Conservation (phyloP, 2,329 filamentous ascomycete genomes). For the Colletotrichum eremochloae region DNA sequence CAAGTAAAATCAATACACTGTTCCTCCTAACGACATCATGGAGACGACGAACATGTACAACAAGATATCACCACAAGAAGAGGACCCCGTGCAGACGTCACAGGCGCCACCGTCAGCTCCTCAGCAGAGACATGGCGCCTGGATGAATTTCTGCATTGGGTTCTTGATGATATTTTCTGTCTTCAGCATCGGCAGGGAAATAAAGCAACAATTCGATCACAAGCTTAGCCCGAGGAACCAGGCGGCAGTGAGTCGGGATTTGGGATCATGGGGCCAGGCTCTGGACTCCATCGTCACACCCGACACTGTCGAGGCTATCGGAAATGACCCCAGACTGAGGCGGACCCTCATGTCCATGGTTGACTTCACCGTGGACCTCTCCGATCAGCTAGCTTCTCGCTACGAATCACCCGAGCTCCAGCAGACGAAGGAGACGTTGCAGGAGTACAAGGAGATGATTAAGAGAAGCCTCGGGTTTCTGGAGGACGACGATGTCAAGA, state of each 20-base stretch:
- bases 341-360: conserved; percentile 41
- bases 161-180: conserved; percentile 39
- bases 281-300: conserved; percentile 38
- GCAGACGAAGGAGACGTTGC: conserved; percentile 35
- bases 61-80: conserved; percentile 17
- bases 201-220: conserved; percentile 16
- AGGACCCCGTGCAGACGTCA: neutral
- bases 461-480: conserved; percentile 19
- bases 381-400: conserved; percentile 23
- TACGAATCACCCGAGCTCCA: conserved; percentile 33
- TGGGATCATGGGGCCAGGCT: conserved; percentile 37
- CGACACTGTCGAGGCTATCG: conserved; percentile 33
- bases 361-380: conserved; percentile 39
- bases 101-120: neutral
- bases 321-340: conserved; percentile 34
- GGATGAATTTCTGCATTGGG: conserved; percentile 22
- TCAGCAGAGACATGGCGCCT: neutral
- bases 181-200: conserved; percentile 34
- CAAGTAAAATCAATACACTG: too few relatives aligned
- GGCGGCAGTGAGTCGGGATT: neutral
- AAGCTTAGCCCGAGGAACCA: neutral
- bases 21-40: neutral
- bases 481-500: neutral
- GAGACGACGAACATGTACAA: conserved; percentile 21
- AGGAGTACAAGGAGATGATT: conserved; percentile 31